Conservation (phyloP, 2,329 filamentous ascomycete genomes). For the Talaromyces sp. region DNA sequence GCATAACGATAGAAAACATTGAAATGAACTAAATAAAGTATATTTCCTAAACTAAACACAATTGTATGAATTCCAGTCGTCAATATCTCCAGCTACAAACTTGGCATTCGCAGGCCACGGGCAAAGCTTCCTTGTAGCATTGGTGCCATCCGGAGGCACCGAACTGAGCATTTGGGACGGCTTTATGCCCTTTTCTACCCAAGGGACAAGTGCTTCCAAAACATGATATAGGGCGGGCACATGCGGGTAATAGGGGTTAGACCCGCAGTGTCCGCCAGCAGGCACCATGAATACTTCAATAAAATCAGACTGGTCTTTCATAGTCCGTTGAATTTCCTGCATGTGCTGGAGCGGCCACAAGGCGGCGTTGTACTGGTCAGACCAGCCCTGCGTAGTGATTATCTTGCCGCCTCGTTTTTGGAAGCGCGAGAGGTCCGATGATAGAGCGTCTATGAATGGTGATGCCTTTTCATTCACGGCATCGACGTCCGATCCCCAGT, state of each 20-base stretch:
- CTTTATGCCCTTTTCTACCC: conserved; percentile 28
- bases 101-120: conserved; percentile 25
- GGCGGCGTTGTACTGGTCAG: conserved; percentile 32
- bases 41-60: background rate
- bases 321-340: conserved; percentile 20
- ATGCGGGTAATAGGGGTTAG: conserved; percentile 24
- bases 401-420: conserved; percentile 27
- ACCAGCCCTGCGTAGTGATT: conserved; percentile 35
- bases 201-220: conserved; percentile 25
- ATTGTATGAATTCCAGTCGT: background rate
- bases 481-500: conserved; percentile 29
- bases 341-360: conserved; percentile 33
- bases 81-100: background rate
- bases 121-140: conserved; percentile 28
- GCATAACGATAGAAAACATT: too few species aligned
- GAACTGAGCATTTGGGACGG: conserved; percentile 25
- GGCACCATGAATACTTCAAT: conserved; percentile 36
- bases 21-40: background rate
- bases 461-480: conserved; percentile 27
- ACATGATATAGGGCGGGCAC: conserved; percentile 23
- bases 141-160: conserved; percentile 22
- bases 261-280: conserved; percentile 35
- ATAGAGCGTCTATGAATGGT: conserved; percentile 34
- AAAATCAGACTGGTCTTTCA: conserved; percentile 21
- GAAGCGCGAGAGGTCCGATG: conserved; percentile 16